Evolutionary conservation across 306 rosid genomes (phyloP), one percentile per base, ranked within the genome.

Genomic region (Fragaria nilgerrensis): DNA sequence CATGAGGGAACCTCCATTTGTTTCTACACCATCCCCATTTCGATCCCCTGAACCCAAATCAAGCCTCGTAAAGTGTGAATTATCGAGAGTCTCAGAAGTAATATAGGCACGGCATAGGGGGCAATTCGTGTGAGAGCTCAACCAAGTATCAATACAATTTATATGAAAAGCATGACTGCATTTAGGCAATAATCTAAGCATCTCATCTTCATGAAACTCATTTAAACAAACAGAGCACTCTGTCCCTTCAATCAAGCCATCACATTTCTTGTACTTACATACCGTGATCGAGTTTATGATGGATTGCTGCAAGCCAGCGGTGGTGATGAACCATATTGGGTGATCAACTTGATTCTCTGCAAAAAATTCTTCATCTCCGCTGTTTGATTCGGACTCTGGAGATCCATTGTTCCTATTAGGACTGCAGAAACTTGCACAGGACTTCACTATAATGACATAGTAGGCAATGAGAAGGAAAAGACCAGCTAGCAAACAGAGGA

Each of bases 131-230:
- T 89, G 95, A 65, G 92, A 89, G 61, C 91, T 81, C 56, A 92
- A 61, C 97, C 97, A 92, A 13, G 89, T 84, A 59, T 92, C 95
- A 76, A 92, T 87, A 74, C 93, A 92, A 17, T 82, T 74, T 6
- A 87, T 73, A 50, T 92, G 97, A 68, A 92, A 92, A 0, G 93
- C 91, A 49, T 92, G 97, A 72, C 75, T 92, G 32, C 97, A 91
- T 72, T 89, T 91, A 0, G 97, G 97, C 81, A 91, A 80, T 22
- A 91, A 70, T 39, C 92, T 76, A 9, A 92, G 72, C 1, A 85
- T 84, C 75, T 89, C 91, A 19, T 74, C 86, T 75, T 89, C 93
- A 5, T 20, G 85, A 68, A 89, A 89, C 81, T 87, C 97, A 37
- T 75, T 89, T 81, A 92, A 79, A 76, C 97, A 92, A 61, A 92